A percentile compares a stretch with the other conserved stretches of the same genome.
These are phyloP conservation scores for Psidium guajava DNA, from an alignment of 345 rosid species.

Conservation along the genomic window DNA sequence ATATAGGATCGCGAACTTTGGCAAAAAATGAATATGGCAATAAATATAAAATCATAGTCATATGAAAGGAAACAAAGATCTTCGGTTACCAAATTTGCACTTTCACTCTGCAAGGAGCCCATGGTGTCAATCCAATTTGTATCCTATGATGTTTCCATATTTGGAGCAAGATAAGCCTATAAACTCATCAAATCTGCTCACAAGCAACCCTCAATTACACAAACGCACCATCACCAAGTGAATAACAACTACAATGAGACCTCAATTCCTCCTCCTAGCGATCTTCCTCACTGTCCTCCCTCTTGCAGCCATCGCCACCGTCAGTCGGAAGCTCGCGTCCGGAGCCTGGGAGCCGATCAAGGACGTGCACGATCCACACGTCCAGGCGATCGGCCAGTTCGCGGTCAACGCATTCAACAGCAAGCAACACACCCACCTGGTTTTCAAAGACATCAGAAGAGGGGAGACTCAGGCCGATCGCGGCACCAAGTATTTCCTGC, in stretches of 20 bases:
- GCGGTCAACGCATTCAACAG: not conserved
- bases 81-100: not conserved
- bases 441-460: not conserved
- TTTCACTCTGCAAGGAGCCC: not conserved
- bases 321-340: not conserved
- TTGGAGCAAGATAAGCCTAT: not conserved
- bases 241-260: not conserved
- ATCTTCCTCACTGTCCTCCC: not conserved
- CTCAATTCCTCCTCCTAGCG: not conserved
- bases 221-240: not conserved
- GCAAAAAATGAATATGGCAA: not conserved
- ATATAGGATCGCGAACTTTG: not conserved
- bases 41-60: fast-evolving
- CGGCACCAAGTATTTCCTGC: not conserved
- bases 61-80: not conserved
- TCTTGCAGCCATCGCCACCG: not conserved
- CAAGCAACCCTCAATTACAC: not conserved
- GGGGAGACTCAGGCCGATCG: not conserved
- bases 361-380: not conserved
- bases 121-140: not conserved
- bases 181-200: not conserved
- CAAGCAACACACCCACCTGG: not conserved
- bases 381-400: not conserved
- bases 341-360: not conserved
- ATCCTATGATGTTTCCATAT: not conserved